A percentile compares a stretch with the other conserved stretches of the same genome.
These are phyloP conservation scores for Tilletia caries DNA, from an alignment of 1,284 basidiomycete genomes.

Conservation along the genomic window DNA sequence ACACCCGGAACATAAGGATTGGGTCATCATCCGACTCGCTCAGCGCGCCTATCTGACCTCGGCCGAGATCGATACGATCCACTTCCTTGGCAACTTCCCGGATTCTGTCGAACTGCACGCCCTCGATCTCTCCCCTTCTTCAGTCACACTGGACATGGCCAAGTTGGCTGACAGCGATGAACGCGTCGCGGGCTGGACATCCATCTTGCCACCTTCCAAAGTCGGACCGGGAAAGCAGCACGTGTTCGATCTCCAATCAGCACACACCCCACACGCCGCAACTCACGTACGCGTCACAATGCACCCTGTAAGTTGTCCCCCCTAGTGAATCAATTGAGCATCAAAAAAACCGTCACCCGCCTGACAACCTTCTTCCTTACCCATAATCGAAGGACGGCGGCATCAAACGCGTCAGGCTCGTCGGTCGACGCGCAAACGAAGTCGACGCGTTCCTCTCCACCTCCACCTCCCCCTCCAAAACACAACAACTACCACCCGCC, in stretches of 20 bases:
- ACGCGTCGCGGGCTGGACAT: constrained; percentile 62
- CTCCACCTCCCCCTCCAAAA: background rate
- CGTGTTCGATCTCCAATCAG: constrained; percentile 70
- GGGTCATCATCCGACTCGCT: constrained; percentile 76
- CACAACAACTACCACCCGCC: background rate
- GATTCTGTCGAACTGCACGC: constrained; percentile 76
- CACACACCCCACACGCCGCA: constrained; percentile 60
- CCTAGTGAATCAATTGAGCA: background rate
- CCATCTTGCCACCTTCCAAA: constrained; percentile 71
- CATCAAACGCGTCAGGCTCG: constrained; percentile 81
- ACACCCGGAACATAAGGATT: constrained; percentile 75
- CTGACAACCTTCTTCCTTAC: background rate
- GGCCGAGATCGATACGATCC: constrained; percentile 85
- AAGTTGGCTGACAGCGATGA: constrained; percentile 21
- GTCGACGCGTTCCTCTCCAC: constrained; percentile 23
- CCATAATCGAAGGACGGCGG: constrained; percentile 68
- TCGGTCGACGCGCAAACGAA: constrained; percentile 63
- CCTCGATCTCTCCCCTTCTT: constrained; percentile 53
- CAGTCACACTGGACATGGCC: constrained; percentile 46
- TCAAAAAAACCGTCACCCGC: too few relatives aligned
- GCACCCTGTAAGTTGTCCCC: constrained; percentile 62
- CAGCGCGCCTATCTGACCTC: constrained; percentile 66
- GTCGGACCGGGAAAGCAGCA: constrained; percentile 87
- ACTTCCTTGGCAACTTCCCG: constrained; percentile 95
- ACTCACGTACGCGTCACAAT: constrained; percentile 86